These are phyloP conservation scores for Paramyrothecium roridum DNA, from an alignment of 2,329 filamentous ascomycete genomes.

Conservation along the genomic window DNA sequence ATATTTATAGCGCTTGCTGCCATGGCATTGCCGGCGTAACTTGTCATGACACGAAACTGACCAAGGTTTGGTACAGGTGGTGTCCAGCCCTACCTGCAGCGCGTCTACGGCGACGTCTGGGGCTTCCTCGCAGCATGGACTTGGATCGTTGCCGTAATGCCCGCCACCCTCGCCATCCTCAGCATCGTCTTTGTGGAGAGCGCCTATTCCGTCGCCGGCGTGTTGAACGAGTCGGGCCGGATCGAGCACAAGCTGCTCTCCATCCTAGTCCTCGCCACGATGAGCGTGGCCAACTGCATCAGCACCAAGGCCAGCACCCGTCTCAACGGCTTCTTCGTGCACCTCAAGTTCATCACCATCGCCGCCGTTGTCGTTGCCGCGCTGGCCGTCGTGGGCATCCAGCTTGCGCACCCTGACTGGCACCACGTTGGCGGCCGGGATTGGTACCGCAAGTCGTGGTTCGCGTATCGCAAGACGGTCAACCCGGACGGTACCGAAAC, in stretches of 20 bases:
- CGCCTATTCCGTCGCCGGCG: conserved; percentile 49
- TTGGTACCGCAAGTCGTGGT: conserved; percentile 54
- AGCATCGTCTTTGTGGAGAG: conserved; percentile 62
- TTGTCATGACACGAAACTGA: not conserved
- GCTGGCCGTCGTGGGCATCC: conserved; percentile 40
- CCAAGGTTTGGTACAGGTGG: conserved; percentile 39
- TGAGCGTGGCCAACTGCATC: conserved; percentile 51
- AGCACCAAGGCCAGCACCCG: conserved; percentile 53
- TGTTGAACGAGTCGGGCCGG: conserved; percentile 39
- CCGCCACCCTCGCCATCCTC: conserved; percentile 60
- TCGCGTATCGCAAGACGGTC: conserved; percentile 44
- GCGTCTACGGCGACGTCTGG: conserved; percentile 57
- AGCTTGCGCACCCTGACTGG: conserved; percentile 29
- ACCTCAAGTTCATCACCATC: conserved; percentile 50
- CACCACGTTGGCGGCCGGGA: conserved; percentile 41
- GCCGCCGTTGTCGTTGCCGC: conserved; percentile 45
- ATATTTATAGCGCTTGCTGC: too few species aligned
- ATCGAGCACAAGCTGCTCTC: conserved; percentile 50
- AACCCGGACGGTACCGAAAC: conserved; percentile 46
- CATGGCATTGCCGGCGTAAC: too few species aligned
- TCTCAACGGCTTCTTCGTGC: conserved; percentile 54
- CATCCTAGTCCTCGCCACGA: conserved; percentile 40
- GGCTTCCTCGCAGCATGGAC: conserved; percentile 65
- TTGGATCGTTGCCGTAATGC: conserved; percentile 63
- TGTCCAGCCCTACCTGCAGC: conserved; percentile 59